Conservation (phyloP, 139 green algal species). For the Chlamydomonas applanata region DNA sequence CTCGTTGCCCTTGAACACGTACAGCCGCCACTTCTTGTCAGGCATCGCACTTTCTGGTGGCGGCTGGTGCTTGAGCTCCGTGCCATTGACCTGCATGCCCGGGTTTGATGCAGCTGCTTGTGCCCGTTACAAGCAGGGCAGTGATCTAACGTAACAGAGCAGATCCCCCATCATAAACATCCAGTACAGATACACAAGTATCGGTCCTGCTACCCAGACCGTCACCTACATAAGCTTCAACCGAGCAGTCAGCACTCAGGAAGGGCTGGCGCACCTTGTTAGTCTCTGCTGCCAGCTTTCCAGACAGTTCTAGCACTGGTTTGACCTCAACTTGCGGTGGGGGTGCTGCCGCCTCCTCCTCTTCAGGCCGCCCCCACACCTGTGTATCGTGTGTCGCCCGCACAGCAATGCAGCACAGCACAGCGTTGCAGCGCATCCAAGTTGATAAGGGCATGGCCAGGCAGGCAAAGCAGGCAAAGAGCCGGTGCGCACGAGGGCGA, state of each 20-base stretch:
- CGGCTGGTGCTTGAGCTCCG: slow-evolving; percentile 77
- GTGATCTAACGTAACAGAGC: no score
- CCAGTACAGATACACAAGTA: no score
- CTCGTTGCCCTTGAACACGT: slow-evolving; percentile 87
- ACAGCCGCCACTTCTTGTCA: slow-evolving; percentile 85
- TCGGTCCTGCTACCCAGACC: no score
- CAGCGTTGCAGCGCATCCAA: no score
- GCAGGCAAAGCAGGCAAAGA: no score
- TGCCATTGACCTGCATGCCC: slow-evolving; percentile 24
- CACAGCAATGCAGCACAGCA: not conserved
- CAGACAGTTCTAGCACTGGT: slow-evolving; percentile 80
- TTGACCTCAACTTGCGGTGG: slow-evolving; percentile 17
- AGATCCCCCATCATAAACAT: no score
- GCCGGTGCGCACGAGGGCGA: no score
- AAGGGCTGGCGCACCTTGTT: slow-evolving; percentile 79
- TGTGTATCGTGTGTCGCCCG: not conserved
- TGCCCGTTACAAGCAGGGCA: no score
- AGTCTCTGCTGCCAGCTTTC: slow-evolving; percentile 80
- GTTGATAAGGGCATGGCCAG: not conserved
- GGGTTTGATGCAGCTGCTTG: not conserved
- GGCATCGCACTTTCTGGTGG: slow-evolving; percentile 74
- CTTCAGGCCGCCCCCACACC: slow-evolving; percentile 8
- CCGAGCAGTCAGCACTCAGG: no score
- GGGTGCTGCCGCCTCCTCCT: not conserved
- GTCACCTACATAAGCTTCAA: no score